Conservation (phyloP, 2,329 filamentous ascomycete genomes). For the Diaporthe sp. region DNA sequence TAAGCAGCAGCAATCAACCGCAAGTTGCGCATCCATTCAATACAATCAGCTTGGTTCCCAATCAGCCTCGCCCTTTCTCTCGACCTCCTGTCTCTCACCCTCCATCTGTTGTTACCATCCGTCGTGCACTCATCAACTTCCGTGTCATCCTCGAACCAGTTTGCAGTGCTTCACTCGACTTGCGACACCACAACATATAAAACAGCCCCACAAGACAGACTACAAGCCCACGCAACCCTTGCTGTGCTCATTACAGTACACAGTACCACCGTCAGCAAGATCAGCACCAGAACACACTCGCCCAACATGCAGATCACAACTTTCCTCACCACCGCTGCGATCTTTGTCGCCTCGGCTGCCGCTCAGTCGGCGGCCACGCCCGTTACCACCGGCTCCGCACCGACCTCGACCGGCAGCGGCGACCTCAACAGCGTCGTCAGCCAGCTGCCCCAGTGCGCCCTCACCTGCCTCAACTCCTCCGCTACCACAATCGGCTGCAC, state of each 20-base stretch:
- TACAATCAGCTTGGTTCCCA: constrained; percentile 1
- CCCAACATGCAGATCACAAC: constrained; percentile 30
- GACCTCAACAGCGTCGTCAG: constrained; percentile 38
- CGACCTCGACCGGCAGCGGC: constrained; percentile 27
- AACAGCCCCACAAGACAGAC: background rate
- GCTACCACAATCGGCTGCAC: constrained; percentile 38
- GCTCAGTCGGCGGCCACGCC: constrained; percentile 27
- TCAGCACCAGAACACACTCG: constrained; percentile 4
- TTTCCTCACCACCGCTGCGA: constrained; percentile 14
- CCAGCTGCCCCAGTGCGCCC: constrained; percentile 40
- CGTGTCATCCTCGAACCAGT: background rate
- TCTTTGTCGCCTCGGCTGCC: constrained; percentile 15
- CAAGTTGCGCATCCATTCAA: background rate
- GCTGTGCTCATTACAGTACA: background rate
- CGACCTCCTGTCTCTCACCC: background rate
- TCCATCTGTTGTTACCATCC: background rate
- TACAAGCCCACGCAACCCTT: background rate
- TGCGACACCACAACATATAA: background rate
- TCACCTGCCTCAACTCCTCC: constrained; percentile 38
- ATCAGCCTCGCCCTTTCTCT: background rate
- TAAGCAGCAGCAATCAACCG: constrained; percentile 12
- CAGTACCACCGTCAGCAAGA: background rate
- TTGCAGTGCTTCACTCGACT: background rate
- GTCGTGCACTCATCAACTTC: background rate
- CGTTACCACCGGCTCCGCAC: constrained; percentile 2